Evolutionary conservation across 73 alveolate species (phyloP).

Genomic region (Paramecium biaurelia): DNA sequence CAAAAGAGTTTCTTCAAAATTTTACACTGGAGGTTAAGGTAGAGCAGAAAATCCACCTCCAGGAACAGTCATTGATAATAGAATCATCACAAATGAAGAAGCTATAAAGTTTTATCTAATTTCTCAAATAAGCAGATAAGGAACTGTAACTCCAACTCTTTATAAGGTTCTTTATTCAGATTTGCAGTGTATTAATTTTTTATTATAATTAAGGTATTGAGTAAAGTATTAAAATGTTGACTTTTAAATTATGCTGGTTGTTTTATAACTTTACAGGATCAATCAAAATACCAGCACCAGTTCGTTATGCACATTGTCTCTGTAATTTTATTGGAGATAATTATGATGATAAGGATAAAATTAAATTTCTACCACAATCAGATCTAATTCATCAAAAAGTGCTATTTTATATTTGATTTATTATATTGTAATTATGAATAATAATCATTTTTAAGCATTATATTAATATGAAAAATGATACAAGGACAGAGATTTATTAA

Average conservation of each 20-base stretch:
- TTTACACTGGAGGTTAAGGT: conserved; percentile 42
- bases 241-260: conserved; percentile 87
- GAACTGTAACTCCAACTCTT: conserved; percentile 27
- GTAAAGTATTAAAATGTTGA: conserved; percentile 69
- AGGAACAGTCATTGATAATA: conserved; percentile 90
- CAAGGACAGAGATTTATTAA: background rate
- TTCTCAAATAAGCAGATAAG: conserved; percentile 72
- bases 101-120: conserved; percentile 87
- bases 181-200: background rate
- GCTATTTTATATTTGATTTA: conserved; percentile 21
- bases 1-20: conserved; percentile 71
- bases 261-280: conserved; percentile 94
- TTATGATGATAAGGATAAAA: background rate
- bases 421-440: background rate
- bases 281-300: conserved; percentile 90
- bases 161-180: conserved; percentile 71
- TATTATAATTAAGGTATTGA: background rate
- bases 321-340: conserved; percentile 85
- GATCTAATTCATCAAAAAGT: background rate
- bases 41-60: conserved; percentile 78
- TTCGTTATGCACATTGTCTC: conserved; percentile 91
- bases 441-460: background rate
- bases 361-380: background rate
- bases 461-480: background rate
- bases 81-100: conserved; percentile 75